Conservation (phyloP, 2,329 filamentous ascomycete species). For the Colletotrichum spaethianum region DNA sequence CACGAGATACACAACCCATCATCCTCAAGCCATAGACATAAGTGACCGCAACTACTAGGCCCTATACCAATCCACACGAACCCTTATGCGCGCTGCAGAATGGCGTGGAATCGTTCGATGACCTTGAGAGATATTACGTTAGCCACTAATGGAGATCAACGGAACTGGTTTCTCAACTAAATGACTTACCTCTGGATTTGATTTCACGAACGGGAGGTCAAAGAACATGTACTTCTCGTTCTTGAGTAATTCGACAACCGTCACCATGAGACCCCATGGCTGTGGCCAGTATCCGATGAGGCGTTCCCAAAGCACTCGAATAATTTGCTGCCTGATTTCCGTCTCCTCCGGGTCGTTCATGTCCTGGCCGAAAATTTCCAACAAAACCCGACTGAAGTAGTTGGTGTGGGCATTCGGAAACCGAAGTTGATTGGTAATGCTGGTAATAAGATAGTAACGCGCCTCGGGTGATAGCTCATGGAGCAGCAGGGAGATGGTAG, state of each 20-base stretch:
- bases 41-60: neutral
- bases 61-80: neutral
- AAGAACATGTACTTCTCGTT: slow-evolving; percentile 94
- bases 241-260: slow-evolving; percentile 90
- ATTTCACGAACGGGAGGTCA: slow-evolving; percentile 92
- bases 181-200: slow-evolving; percentile 81
- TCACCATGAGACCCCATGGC: slow-evolving; percentile 94
- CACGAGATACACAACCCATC: neutral
- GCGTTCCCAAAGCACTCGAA: slow-evolving; percentile 88
- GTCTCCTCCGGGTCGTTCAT: slow-evolving; percentile 80
- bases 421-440: slow-evolving; percentile 92
- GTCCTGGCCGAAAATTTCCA: slow-evolving; percentile 88
- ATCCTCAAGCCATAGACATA: neutral
- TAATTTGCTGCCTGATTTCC: slow-evolving; percentile 91
- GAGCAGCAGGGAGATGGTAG: slow-evolving; percentile 81
- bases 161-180: neutral
- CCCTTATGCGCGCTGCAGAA: slow-evolving; percentile 27
- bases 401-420: slow-evolving; percentile 92
- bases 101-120: slow-evolving; percentile 42
- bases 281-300: slow-evolving; percentile 92
- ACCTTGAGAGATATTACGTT: slow-evolving; percentile 18
- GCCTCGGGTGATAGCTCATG: slow-evolving; percentile 82
- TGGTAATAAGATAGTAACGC: slow-evolving; percentile 86
- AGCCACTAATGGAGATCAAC: neutral
- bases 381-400: slow-evolving; percentile 89